These are phyloP conservation scores for Kazachstania sp. DNA, from an alignment of 1,139 yeast genomes.

Conservation along the genomic window DNA sequence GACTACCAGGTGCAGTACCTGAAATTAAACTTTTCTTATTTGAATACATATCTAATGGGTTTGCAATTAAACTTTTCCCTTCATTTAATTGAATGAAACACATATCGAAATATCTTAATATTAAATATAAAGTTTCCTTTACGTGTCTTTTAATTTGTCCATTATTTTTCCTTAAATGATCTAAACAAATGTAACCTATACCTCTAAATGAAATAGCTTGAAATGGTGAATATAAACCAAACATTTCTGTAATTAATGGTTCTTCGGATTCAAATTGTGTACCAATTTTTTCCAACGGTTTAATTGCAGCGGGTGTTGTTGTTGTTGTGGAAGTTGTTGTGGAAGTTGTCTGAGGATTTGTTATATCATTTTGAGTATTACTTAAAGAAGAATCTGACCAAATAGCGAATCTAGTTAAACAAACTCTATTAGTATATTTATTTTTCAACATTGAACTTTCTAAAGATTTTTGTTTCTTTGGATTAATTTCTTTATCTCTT, in stretches of 20 bases:
- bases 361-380: no score
- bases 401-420: slow-evolving; percentile 18
- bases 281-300: background rate
- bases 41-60: slow-evolving; percentile 21
- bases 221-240: slow-evolving; percentile 26
- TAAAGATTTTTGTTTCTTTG: slow-evolving; percentile 14
- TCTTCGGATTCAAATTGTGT: slow-evolving; percentile 1
- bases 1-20: slow-evolving; percentile 6
- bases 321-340: no score
- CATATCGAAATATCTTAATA: slow-evolving; percentile 27
- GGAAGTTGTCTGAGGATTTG: no score
- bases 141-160: slow-evolving; percentile 9
- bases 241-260: slow-evolving; percentile 25
- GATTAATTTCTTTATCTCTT: background rate
- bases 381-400: slow-evolving; percentile 12
- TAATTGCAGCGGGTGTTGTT: no score
- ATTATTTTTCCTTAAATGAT: slow-evolving; percentile 10
- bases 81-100: slow-evolving; percentile 20
- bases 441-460: slow-evolving; percentile 25
- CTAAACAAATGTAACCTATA: slow-evolving; percentile 21
- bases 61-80: slow-evolving; percentile 18
- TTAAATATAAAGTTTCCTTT: slow-evolving; percentile 27
- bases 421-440: slow-evolving; percentile 19
- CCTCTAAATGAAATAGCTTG: slow-evolving; percentile 25
- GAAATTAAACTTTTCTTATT: slow-evolving; percentile 10